phyloP scores from a whole-genome alignment of 129 eudicot genomes.

The Escallonia rubra region DNA sequence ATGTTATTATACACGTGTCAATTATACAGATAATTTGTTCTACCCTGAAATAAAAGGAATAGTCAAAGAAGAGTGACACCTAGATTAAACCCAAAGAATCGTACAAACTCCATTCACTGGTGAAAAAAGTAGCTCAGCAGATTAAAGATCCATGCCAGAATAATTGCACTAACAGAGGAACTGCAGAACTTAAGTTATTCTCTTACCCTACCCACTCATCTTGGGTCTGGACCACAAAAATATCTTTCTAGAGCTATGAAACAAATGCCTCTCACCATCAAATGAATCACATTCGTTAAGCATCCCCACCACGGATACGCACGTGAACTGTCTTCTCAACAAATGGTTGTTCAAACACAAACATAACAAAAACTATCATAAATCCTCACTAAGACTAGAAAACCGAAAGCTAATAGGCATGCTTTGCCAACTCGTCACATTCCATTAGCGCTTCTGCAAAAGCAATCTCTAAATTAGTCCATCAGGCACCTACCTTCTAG shows the following conservation, averaged over 20 bases:
- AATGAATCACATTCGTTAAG: neutral
- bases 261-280: neutral
- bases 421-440: too few species aligned
- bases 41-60: neutral
- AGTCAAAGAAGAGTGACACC: neutral
- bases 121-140: conserved; percentile 2
- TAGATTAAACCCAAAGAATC: neutral
- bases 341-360: neutral
- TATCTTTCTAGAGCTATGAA: neutral
- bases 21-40: neutral
- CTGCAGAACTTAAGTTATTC: neutral
- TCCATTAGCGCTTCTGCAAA: too few species aligned
- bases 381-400: too few species aligned
- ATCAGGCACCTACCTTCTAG: too few species aligned
- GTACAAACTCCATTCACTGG: neutral
- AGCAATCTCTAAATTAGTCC: too few species aligned
- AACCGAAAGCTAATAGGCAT: too few species aligned
- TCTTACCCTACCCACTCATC: neutral
- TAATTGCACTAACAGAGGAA: neutral
- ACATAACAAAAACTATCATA: too few species aligned
- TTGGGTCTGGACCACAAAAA: conserved; percentile 6
- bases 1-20: neutral
- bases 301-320: neutral
- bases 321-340: too few species aligned
- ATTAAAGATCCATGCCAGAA: conserved; percentile 12